Conservation (phyloP, 805 yeast genomes). For the Cyberlindnera japonica region DNA sequence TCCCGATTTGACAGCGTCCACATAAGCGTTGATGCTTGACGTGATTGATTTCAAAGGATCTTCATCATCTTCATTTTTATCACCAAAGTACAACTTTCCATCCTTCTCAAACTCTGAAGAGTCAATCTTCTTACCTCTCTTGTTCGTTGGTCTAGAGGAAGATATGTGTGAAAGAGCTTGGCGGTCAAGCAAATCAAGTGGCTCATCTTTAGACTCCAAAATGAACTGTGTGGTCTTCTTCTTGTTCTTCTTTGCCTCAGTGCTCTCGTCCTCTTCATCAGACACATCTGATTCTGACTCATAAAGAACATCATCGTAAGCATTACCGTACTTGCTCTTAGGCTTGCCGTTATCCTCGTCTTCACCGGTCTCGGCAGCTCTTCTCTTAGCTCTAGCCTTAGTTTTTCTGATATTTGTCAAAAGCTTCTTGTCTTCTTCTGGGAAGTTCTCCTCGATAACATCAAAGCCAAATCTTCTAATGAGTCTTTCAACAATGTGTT, state of each 20-base stretch:
- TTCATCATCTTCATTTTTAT: constrained; percentile 34
- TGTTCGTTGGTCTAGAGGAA: constrained; percentile 72
- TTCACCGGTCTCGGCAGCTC: constrained; percentile 37
- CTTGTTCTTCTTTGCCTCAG: constrained; percentile 25
- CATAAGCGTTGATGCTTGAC: constrained; percentile 81
- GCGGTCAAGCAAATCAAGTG: constrained; percentile 85
- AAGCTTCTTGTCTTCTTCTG: constrained; percentile 84
- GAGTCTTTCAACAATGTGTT: constrained; percentile 88
- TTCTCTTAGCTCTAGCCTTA: constrained; percentile 79
- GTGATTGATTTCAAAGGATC: constrained; percentile 46
- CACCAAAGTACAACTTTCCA: constrained; percentile 69
- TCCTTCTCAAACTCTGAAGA: constrained; percentile 36
- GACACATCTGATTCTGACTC: constrained; percentile 56
- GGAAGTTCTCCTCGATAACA: constrained; percentile 75
- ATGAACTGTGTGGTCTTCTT: constrained; percentile 57
- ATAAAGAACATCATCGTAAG: constrained; percentile 88
- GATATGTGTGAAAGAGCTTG: constrained; percentile 84
- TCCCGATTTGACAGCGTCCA: constrained; percentile 89
- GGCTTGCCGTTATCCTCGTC: constrained; percentile 22
- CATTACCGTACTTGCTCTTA: constrained; percentile 65
- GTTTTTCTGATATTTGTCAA: constrained; percentile 82
- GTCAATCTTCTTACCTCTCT: constrained; percentile 43
- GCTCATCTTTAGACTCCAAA: constrained; percentile 69
- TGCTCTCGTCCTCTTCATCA: constrained; percentile 29
- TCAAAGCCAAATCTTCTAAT: constrained; percentile 90